These are phyloP conservation scores for Lathyrus tuberosus DNA, from an alignment of 306 rosid genomes.

Conservation along the genomic window DNA sequence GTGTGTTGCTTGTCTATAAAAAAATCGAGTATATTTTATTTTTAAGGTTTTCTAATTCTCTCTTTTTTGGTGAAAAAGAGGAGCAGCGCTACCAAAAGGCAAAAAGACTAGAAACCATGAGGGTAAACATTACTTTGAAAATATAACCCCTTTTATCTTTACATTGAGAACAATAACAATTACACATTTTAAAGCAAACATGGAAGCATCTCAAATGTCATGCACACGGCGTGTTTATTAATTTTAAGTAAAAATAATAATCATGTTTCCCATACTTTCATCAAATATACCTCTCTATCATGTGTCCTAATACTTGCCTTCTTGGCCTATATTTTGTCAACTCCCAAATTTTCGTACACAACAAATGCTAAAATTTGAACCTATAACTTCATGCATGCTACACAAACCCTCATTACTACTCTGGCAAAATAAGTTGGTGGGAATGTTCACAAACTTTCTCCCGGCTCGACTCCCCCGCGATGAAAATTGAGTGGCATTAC, in stretches of 20 bases:
- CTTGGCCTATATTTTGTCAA: neutral
- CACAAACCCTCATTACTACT: neutral
- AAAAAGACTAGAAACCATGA: too few relatives aligned
- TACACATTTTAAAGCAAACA: neutral
- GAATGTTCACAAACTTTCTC: slow-evolving; percentile 26
- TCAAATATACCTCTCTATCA: neutral
- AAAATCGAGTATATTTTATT: too few relatives aligned
- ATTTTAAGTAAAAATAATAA: neutral
- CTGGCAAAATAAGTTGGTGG: neutral
- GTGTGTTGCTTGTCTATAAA: too few relatives aligned
- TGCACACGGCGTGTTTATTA: neutral
- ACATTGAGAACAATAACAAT: neutral
- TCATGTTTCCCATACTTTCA: neutral
- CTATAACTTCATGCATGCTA: neutral
- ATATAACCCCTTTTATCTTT: neutral
- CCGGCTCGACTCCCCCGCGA: neutral
- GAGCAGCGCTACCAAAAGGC: too few relatives aligned
- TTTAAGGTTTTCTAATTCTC: too few relatives aligned
- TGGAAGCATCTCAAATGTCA: neutral
- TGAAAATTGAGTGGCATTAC: slow-evolving; percentile 12
- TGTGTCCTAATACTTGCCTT: slow-evolving; percentile 4
- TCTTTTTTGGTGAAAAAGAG: too few relatives aligned
- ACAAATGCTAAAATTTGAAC: neutral
- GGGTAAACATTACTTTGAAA: too few relatives aligned
- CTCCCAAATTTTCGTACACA: neutral